Conservation (phyloP, 768 basidiomycete species). For the Kwoniella heveanensis region DNA sequence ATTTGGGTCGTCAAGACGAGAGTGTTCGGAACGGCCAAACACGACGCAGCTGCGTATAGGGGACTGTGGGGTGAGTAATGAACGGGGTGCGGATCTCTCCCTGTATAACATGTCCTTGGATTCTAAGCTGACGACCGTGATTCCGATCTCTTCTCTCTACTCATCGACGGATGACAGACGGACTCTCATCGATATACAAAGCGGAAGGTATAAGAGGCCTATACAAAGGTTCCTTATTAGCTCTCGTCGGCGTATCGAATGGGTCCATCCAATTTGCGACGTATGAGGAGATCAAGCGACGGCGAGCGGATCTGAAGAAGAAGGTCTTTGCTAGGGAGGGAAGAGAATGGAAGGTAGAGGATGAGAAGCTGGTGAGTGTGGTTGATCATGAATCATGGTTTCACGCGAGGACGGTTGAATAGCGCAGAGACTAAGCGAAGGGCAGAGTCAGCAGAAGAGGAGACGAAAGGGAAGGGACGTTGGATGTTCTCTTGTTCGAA, state of each 20-base stretch:
- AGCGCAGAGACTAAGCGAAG: too few species aligned
- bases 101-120: too few species aligned
- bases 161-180: constrained; percentile 68
- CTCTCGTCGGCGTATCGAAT: constrained; percentile 88
- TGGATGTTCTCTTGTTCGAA: not conserved
- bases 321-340: constrained; percentile 66
- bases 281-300: constrained; percentile 92
- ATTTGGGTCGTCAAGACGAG: constrained; percentile 97
- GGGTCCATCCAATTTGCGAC: constrained; percentile 94
- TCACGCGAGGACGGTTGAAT: too few species aligned
- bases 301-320: constrained; percentile 73
- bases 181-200: constrained; percentile 69
- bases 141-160: too few species aligned
- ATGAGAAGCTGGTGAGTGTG: constrained; percentile 86
- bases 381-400: too few species aligned
- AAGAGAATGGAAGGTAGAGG: constrained; percentile 67
- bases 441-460: too few species aligned
- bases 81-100: not conserved
- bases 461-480: too few species aligned
- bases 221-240: constrained; percentile 83
- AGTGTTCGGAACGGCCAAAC: constrained; percentile 80
- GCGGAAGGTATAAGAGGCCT: constrained; percentile 78
- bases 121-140: too few species aligned
- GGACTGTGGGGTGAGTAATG: constrained; percentile 71
- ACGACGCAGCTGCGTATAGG: constrained; percentile 73